A percentile compares a stretch with the other conserved stretches of the same genome.
phyloP scores from a whole-genome alignment of 805 yeast genomes.

The Saturnispora galanensis region DNA sequence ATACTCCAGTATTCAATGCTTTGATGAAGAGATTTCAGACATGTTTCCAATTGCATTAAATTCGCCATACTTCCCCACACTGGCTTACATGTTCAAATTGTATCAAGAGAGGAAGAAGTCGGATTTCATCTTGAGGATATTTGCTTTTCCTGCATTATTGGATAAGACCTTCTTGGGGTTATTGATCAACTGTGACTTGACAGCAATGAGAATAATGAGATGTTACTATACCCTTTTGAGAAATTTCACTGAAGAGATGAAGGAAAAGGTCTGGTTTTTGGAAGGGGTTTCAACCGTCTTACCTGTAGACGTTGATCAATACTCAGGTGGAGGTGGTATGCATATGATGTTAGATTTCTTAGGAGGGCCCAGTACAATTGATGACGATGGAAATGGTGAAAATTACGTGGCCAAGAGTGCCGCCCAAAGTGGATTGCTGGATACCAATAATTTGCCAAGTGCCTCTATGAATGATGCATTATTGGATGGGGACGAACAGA shows the following conservation, averaged over 20 bases:
- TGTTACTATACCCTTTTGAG: constrained; percentile 76
- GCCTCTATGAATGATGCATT: constrained; percentile 34
- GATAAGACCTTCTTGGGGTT: constrained; percentile 72
- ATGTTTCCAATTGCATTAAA: constrained; percentile 75
- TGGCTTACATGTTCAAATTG: constrained; percentile 76
- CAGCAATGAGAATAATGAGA: constrained; percentile 86
- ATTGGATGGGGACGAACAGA: constrained; percentile 35
- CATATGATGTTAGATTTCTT: constrained; percentile 84
- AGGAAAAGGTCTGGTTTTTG: constrained; percentile 85
- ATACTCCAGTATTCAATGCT: constrained; percentile 61
- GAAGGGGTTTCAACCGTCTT: constrained; percentile 85
- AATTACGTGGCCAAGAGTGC: constrained; percentile 37
- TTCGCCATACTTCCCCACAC: constrained; percentile 80
- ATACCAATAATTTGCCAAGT: constrained; percentile 49
- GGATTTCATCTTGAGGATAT: constrained; percentile 77
- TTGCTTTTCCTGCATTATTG: constrained; percentile 87
- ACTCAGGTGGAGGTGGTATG: constrained; percentile 87
- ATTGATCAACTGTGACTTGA: constrained; percentile 73
- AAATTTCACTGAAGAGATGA: constrained; percentile 76
- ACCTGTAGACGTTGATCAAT: constrained; percentile 87
- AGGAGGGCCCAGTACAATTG: constrained; percentile 46
- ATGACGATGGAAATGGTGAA: constrained; percentile 24
- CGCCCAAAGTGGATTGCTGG: constrained; percentile 37
- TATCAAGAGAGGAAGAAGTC: constrained; percentile 75
- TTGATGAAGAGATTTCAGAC: constrained; percentile 77